Conservation (phyloP, 495 filamentous ascomycete genomes). For the Melanomma pulvis-pyrius region DNA sequence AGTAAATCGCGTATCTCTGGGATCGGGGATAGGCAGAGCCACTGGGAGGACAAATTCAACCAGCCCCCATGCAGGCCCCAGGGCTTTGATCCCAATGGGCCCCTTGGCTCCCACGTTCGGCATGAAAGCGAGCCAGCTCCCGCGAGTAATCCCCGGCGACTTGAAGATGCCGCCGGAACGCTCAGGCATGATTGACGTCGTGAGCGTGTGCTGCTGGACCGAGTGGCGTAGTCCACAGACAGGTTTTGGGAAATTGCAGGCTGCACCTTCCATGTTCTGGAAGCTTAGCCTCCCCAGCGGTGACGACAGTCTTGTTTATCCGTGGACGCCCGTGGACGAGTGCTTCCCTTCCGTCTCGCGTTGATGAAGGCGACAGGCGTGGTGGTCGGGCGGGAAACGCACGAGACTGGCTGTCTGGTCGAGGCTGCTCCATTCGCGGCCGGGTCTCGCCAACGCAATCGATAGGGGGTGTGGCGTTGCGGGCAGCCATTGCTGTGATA, state of each 20-base stretch:
- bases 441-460: background rate
- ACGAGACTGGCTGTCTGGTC: background rate
- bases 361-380: background rate
- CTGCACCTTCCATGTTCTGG: background rate
- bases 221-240: background rate
- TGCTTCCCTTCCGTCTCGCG: background rate
- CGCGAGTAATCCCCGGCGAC: too few relatives aligned
- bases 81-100: too few relatives aligned
- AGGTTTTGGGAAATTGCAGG: conserved; percentile 3
- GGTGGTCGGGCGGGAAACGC: background rate
- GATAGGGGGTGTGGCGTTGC: background rate
- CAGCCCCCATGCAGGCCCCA: too few relatives aligned
- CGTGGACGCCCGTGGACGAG: background rate
- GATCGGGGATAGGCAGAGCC: too few relatives aligned
- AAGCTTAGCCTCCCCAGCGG: background rate
- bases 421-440: background rate
- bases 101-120: too few relatives aligned
- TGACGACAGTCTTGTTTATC: background rate
- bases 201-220: too few relatives aligned
- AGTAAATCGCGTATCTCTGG: background rate
- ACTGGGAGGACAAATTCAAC: too few relatives aligned
- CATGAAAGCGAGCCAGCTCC: too few relatives aligned
- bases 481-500: background rate
- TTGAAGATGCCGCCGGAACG: too few relatives aligned
- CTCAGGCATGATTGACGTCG: too few relatives aligned